Base-by-base conservation (phyloP, 164 flowering plant genomes). In the Liquidambar formosana region DNA sequence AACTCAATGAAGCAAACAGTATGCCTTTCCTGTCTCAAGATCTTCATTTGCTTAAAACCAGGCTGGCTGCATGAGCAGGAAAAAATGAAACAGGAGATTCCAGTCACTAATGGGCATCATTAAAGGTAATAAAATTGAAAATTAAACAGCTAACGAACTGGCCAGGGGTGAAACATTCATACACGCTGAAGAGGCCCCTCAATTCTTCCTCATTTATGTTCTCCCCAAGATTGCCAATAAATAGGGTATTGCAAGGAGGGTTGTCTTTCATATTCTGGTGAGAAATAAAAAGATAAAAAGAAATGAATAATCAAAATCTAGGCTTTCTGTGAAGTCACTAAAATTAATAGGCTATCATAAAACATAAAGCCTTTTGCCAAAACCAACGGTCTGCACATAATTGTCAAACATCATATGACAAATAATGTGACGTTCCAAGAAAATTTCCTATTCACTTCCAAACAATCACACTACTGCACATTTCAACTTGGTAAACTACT, bases 1-100 rank as follows among this genome's bases (percentile, higher is more conserved):
- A 96, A 96, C 78, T 96, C 99, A 75, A 96, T 96, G 78, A 96
- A 96, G 83, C 98, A 96, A 44, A 93, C 98, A 11, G 98, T 93
- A 75, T 96, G 97, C 67, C 97, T 89, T 78, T 96, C 98, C 78
- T 96, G 99, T 76, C 97, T 85, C 81, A 96, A 73, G 57, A 90
- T 58, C 79, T 96, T 96, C 98, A 96, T 96, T 79, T 96, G 98
- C 88, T 87, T 92, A 81, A 78, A 96, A 53, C 99, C 99, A 65
- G 96, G 96, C 80, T 92, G 99, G 33, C 99, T 96, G 89, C 71
- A 75, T 21, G 23, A 65, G 22, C 46, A 73, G n/a, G 46, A 44
- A 45, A 59, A 12, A 33, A 19, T 62, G 14, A 26, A 66, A 28
- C 26, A 26, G 23, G 48, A 25, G 4, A 19, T 51, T 16, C 14